A percentile compares a stretch with the other conserved stretches of the same genome.
These are phyloP conservation scores for Plectosphaerella cucumerina DNA, from an alignment of 2,329 filamentous ascomycete genomes.

Conservation along the genomic window DNA sequence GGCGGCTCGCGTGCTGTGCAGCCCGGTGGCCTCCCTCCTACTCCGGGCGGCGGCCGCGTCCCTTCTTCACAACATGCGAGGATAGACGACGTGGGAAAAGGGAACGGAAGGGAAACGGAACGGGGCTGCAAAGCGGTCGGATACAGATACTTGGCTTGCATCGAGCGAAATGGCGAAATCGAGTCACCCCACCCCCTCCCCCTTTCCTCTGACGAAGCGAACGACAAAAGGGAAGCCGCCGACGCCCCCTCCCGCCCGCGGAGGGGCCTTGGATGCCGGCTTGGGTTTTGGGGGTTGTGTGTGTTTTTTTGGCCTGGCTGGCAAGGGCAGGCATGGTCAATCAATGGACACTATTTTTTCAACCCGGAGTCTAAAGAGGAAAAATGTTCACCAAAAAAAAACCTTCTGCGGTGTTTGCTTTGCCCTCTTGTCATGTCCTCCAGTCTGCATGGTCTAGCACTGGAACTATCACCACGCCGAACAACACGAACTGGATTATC, in stretches of 20 bases:
- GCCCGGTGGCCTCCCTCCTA: neutral
- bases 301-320: neutral
- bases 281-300: neutral
- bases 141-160: neutral
- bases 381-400: neutral
- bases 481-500: no score
- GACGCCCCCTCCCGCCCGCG: no score
- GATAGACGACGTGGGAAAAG: neutral
- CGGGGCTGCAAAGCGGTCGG: no score
- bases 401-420: no score
- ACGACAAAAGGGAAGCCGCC: no score
- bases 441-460: no score
- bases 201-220: no score
- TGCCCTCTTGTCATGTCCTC: no score
- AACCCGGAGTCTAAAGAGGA: constrained; percentile 1
- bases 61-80: neutral
- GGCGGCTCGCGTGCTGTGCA: constrained; percentile 4
- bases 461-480: no score
- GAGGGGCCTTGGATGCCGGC: no score
- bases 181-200: neutral
- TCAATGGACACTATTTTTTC: neutral
- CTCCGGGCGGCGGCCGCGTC: neutral
- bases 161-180: neutral
- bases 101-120: no score
- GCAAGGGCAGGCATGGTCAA: neutral